These are phyloP conservation scores for Alternaria arborescens DNA, from an alignment of 2,329 filamentous ascomycete genomes.

Conservation along the genomic window DNA sequence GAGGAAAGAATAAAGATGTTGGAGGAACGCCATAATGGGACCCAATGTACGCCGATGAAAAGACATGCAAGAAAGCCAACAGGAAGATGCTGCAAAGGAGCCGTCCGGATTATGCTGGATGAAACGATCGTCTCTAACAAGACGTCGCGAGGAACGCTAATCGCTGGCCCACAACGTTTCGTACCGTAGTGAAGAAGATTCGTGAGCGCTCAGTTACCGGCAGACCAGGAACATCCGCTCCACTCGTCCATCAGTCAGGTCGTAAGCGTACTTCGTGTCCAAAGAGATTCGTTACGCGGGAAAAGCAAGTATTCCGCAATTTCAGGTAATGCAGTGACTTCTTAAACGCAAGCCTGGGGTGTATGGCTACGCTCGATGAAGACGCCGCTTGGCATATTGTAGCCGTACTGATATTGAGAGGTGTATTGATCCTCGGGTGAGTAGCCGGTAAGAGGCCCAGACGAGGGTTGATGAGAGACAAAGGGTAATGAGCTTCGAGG, in stretches of 20 bases:
- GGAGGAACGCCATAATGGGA: conserved; percentile 30
- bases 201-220: conserved; percentile 45
- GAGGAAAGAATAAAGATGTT: conserved; percentile 28
- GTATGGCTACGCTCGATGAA: conserved; percentile 56
- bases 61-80: conserved; percentile 43
- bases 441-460: conserved; percentile 52
- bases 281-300: conserved; percentile 48
- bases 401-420: conserved; percentile 55
- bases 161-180: conserved; percentile 39
- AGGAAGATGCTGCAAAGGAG: conserved; percentile 46
- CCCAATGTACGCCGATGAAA: conserved; percentile 37
- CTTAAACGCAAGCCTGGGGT: conserved; percentile 53
- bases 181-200: conserved; percentile 41
- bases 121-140: conserved; percentile 22
- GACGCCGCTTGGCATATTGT: conserved; percentile 53
- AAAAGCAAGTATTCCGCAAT: conserved; percentile 6
- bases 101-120: conserved; percentile 43
- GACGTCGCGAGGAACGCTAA: conserved; percentile 27
- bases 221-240: conserved; percentile 42
- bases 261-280: conserved; percentile 48
- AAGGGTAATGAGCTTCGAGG: conserved; percentile 47
- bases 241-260: conserved; percentile 45
- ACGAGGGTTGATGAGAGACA: conserved; percentile 53
- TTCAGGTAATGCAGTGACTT: conserved; percentile 18
- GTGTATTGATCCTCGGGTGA: conserved; percentile 51